Percentiles rank a stretch among this genome's conserved stretches.
Conservation (phyloP, 805 yeast genomes). For the Nakazawaea ambrosiae region DNA sequence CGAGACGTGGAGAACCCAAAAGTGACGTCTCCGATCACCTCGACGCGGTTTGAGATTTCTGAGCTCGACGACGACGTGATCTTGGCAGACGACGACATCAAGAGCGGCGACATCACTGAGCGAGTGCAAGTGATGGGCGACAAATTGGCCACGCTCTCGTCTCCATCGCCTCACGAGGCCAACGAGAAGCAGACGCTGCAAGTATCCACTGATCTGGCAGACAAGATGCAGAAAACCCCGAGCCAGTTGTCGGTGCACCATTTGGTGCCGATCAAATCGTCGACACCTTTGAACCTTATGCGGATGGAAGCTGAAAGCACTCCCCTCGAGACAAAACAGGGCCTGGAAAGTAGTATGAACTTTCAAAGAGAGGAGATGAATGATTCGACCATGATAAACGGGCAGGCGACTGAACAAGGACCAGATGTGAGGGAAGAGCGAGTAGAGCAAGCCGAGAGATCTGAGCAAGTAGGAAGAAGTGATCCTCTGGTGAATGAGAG, state of each 20-base stretch:
- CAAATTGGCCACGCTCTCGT: too few relatives aligned
- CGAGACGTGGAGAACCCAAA: not conserved
- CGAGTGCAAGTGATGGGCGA: not conserved
- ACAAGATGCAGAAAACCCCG: not conserved
- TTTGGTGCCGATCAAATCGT: not conserved
- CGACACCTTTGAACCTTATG: constrained; percentile 5
- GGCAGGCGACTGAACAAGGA: too few relatives aligned
- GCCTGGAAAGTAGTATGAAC: too few relatives aligned
- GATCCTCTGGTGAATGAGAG: not conserved
- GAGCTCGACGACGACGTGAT: constrained; percentile 11
- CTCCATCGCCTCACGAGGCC: not conserved
- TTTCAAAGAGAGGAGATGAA: too few relatives aligned
- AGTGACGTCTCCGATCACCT: constrained; percentile 3
- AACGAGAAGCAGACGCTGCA: not conserved
- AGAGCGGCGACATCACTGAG: not conserved
- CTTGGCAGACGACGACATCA: constrained; percentile 11
- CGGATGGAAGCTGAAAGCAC: constrained; percentile 4
- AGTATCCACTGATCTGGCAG: constrained; percentile 6
- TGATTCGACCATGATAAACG: too few relatives aligned
- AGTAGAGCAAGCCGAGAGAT: too few relatives aligned
- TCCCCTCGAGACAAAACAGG: not conserved
- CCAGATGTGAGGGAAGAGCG: too few relatives aligned
- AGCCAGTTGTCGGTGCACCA: not conserved
- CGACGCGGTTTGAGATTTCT: constrained; percentile 3
- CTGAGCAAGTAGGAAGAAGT: too few relatives aligned